These are phyloP conservation scores for Teunomyces kruisii DNA, from an alignment of 805 yeast genomes.

Conservation along the genomic window DNA sequence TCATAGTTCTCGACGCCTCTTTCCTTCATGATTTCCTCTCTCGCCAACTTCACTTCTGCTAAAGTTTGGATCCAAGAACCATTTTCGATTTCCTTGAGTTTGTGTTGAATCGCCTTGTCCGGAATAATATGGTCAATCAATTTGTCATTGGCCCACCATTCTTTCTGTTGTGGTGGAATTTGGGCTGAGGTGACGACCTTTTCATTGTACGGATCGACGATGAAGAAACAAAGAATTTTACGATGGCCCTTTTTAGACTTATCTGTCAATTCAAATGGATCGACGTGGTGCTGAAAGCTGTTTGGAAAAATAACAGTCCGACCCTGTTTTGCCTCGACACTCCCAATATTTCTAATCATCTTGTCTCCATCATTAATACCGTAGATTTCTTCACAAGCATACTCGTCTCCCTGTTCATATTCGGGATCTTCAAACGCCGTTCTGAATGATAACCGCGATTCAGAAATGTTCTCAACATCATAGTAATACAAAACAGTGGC, in stretches of 20 bases:
- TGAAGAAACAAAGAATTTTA: slow-evolving; percentile 39
- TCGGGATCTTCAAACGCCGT: slow-evolving; percentile 27
- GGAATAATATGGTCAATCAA: slow-evolving; percentile 8
- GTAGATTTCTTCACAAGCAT: slow-evolving; percentile 22
- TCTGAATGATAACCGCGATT: slow-evolving; percentile 32
- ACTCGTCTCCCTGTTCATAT: slow-evolving; percentile 35
- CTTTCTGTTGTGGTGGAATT: slow-evolving; percentile 39
- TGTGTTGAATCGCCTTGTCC: background rate
- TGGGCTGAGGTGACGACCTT: slow-evolving; percentile 25
- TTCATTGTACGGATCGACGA: slow-evolving; percentile 36
- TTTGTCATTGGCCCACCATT: slow-evolving; percentile 27
- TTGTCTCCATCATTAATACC: slow-evolving; percentile 30
- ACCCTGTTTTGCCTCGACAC: slow-evolving; percentile 23
- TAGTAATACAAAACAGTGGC: slow-evolving; percentile 42
- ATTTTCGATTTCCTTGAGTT: slow-evolving; percentile 4
- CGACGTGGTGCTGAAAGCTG: slow-evolving; percentile 38
- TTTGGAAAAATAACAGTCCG: slow-evolving; percentile 40
- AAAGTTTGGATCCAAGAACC: slow-evolving; percentile 17
- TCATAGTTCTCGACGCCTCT: slow-evolving; percentile 17
- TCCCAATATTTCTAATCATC: slow-evolving; percentile 23
- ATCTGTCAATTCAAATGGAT: slow-evolving; percentile 36
- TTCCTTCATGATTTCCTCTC: slow-evolving; percentile 33
- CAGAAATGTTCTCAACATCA: slow-evolving; percentile 37
- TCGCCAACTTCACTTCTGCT: slow-evolving; percentile 23
- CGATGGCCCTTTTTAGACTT: slow-evolving; percentile 35